A percentile compares a stretch with the other conserved stretches of the same genome.
Conservation (phyloP, 2,329 filamentous ascomycete species). For the Curvularia sp. region DNA sequence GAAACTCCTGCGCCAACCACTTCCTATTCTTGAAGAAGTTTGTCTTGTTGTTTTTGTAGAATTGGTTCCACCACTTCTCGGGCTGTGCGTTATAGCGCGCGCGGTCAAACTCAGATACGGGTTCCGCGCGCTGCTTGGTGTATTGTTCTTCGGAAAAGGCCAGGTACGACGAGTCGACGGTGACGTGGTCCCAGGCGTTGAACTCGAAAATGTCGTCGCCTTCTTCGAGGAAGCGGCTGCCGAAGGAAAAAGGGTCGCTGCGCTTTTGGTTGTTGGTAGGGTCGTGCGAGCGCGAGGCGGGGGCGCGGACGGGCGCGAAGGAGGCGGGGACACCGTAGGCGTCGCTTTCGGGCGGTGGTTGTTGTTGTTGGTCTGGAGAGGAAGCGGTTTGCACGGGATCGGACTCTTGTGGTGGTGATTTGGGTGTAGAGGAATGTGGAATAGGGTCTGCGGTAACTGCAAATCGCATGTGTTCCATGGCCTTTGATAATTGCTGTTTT, state of each 20-base stretch:
- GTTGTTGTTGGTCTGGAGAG: not conserved
- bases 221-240: conserved; percentile 82
- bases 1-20: conserved; percentile 96
- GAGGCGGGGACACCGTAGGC: conserved; percentile 60
- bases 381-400: conserved; percentile 1
- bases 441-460: conserved; percentile 55
- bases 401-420: conserved; percentile 18
- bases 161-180: conserved; percentile 87
- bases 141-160: conserved; percentile 86
- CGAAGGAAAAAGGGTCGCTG: conserved; percentile 93
- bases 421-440: conserved; percentile 26
- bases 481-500: conserved; percentile 57
- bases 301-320: conserved; percentile 54
- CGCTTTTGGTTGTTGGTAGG: conserved; percentile 81
- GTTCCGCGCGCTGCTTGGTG: conserved; percentile 80
- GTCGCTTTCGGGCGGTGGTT: conserved; percentile 43
- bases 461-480: conserved; percentile 61
- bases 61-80: conserved; percentile 96
- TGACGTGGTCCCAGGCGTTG: conserved; percentile 99
- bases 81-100: conserved; percentile 88
- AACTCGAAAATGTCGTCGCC: conserved; percentile 93
- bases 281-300: conserved; percentile 70
- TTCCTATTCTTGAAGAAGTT: conserved; percentile 99
- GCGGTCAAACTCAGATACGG: conserved; percentile 93
- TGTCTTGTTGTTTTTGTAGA: conserved; percentile 96